Evolutionary conservation across 352 stramenopile species (phyloP), one percentile per base, ranked within the genome.

Genomic region (Pythium rishiriense): DNA sequence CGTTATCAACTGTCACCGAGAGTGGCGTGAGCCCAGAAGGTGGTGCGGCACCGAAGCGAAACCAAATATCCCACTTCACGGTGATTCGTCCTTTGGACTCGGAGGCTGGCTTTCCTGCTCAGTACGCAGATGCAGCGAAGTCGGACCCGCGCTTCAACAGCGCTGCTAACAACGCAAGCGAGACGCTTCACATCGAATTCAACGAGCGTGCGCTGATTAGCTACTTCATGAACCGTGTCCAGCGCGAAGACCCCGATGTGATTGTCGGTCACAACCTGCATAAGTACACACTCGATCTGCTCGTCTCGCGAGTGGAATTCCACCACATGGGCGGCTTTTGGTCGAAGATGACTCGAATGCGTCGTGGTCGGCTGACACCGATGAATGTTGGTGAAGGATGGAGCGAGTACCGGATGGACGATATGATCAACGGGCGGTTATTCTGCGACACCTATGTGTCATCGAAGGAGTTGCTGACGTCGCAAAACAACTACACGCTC

Each of bases 251-350:
- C 76, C 98, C 98, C 6, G 98, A 99, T 69, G 88, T 99, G 9
- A 87, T 99, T 29, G 91, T 99, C 15, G 97, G 96, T 12, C 98
- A 99, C 84, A 99, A 99, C 75, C 85, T 99, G 48, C 94, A 98
- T 79, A 98, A 97, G 43, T 99, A 99, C 70, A 96, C 98, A 21
- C 84, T 99, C 33, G 96, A 99, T 69, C 81, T 99, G n/a, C 78
- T 99, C 7, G 87, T 99, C 19, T 94, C 80, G 25, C 87, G 97
- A 25, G 97, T 98, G 52, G 83, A 97, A 11, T 88, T 97, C 62
- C 94, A 97, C 59, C 97, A 98, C 19, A 57, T 95, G 11, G 87
- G 87, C 49, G 81, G 83, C 4, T 54, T 91, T 22, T 95, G 87
- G 87, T 94, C 83, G 14, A 93, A 92, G 64, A 66, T 95, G 19